Conservation (phyloP, 345 rosid species). For the Salix suchowensis region DNA sequence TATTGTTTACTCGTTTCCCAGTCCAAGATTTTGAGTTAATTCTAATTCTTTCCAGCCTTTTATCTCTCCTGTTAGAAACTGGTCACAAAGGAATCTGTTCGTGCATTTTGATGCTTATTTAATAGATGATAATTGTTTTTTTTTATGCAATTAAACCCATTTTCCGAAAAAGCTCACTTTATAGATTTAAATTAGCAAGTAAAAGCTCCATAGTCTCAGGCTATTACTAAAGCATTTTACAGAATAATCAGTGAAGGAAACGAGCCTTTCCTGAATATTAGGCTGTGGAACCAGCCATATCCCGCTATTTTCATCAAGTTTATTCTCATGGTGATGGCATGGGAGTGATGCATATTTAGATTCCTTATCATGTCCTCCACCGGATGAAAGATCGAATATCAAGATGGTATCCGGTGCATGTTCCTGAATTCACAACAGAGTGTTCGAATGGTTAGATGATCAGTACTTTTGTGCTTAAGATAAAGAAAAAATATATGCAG, state of each 20-base stretch:
- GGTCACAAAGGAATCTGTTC: constrained; percentile 30
- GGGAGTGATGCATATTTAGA: too few species aligned
- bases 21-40: background rate
- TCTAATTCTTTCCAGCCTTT: background rate
- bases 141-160: too few species aligned
- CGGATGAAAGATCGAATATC: background rate
- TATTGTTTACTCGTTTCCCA: background rate
- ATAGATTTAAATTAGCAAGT: too few species aligned
- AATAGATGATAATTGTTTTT: background rate
- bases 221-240: background rate
- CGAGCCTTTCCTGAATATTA: background rate
- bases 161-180: too few species aligned
- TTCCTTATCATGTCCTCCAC: too few species aligned
- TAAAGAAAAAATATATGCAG: background rate
- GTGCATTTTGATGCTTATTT: constrained; percentile 3
- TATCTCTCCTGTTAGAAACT: constrained; percentile 5
- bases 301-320: background rate
- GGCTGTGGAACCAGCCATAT: background rate
- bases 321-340: background rate
- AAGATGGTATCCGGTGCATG: background rate
- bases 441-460: background rate
- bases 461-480: background rate
- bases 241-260: background rate
- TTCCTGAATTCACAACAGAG: background rate
- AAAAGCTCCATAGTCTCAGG: too few species aligned